Conservation (phyloP, 2,329 filamentous ascomycete species). For the Venturia carpophila region DNA sequence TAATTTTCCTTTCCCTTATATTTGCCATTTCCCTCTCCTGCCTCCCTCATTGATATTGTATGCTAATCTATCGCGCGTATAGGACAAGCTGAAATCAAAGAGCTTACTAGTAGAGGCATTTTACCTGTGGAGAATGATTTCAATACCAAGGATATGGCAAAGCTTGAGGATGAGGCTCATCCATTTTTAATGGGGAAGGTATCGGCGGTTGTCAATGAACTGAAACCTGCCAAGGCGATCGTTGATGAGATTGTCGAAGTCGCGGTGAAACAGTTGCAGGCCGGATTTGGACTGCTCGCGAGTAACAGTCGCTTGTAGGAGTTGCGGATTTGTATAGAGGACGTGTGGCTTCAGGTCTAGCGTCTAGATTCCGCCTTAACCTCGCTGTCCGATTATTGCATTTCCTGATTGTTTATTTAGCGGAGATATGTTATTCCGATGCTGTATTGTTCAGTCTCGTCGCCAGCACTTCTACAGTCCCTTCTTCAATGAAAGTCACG, state of each 20-base stretch:
- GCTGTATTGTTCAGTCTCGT: no score
- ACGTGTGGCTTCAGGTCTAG: no score
- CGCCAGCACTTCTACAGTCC: no score
- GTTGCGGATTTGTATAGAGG: no score
- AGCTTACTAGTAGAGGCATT: conserved; percentile 14
- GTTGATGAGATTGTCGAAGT: conserved; percentile 16
- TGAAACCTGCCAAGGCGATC: conserved; percentile 13
- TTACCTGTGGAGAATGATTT: conserved; percentile 17
- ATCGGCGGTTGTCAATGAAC: conserved; percentile 9
- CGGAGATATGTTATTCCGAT: no score
- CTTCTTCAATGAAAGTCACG: no score
- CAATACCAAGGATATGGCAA: conserved; percentile 12
- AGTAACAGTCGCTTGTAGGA: not conserved
- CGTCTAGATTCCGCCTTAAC: no score
- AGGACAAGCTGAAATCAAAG: conserved; percentile 17
- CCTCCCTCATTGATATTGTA: no score
- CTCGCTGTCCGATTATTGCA: no score
- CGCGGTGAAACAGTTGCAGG: conserved; percentile 3
- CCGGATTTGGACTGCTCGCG: not conserved
- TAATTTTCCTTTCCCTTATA: not conserved
- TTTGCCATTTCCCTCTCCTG: no score
- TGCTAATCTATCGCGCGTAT: not conserved
- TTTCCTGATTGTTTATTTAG: no score
- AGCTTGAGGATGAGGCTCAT: conserved; percentile 13
- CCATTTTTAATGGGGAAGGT: conserved; percentile 19